phyloP scores from a whole-genome alignment of 2,329 filamentous ascomycete species.

The Fusarium sp. region DNA sequence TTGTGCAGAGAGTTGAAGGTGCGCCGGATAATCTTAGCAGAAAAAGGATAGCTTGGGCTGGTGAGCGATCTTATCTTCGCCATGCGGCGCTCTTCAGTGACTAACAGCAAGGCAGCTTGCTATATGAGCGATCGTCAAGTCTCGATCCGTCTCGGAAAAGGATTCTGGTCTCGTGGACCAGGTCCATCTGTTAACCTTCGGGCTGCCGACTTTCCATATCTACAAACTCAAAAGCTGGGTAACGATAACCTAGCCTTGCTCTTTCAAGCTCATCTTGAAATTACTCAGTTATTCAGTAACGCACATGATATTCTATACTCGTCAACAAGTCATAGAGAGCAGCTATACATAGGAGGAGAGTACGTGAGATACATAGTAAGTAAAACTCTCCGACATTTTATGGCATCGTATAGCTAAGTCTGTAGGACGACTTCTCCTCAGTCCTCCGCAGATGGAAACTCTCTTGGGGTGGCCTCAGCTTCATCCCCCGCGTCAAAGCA shows the following conservation, averaged over 20 bases:
- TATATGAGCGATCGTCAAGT: slow-evolving; percentile 75
- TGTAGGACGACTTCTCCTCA: slow-evolving; percentile 71
- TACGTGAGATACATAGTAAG: slow-evolving; percentile 75
- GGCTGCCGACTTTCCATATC: slow-evolving; percentile 73
- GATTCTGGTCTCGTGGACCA: slow-evolving; percentile 78
- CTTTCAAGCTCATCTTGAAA: slow-evolving; percentile 76
- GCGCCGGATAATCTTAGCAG: slow-evolving; percentile 69
- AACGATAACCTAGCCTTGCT: slow-evolving; percentile 75
- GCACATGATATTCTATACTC: slow-evolving; percentile 80
- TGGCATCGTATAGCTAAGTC: not conserved
- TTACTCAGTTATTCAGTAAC: slow-evolving; percentile 78
- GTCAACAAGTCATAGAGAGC: slow-evolving; percentile 74
- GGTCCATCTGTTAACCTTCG: slow-evolving; percentile 72
- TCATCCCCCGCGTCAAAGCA: slow-evolving; percentile 72
- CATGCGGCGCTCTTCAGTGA: accelerated
- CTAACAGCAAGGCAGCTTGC: slow-evolving; percentile 53
- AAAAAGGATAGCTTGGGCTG: slow-evolving; percentile 74
- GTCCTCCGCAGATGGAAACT: slow-evolving; percentile 77
- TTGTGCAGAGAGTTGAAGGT: slow-evolving; percentile 68
- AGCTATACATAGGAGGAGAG: slow-evolving; percentile 75
- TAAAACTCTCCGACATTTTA: accelerated
- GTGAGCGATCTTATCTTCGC: slow-evolving; percentile 38
- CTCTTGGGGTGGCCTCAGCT: slow-evolving; percentile 73
- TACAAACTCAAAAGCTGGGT: slow-evolving; percentile 66
- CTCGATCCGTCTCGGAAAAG: slow-evolving; percentile 75